Evolutionary conservation across 2,329 filamentous ascomycete species (phyloP).

Genomic region (Fusarium sp.): DNA sequence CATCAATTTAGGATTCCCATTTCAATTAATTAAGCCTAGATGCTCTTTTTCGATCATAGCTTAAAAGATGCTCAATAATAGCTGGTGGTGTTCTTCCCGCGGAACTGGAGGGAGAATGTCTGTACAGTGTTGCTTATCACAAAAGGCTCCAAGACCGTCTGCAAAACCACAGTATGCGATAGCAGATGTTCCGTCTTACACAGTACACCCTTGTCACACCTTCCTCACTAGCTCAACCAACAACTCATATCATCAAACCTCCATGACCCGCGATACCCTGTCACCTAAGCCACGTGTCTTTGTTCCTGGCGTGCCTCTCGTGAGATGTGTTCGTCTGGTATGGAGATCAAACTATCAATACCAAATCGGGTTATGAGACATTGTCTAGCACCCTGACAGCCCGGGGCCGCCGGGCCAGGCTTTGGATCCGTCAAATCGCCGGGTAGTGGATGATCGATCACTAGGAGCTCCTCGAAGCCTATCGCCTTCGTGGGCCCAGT

Average conservation of each 20-base stretch:
- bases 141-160: neutral
- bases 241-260: neutral
- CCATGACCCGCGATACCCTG: neutral
- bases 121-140: neutral
- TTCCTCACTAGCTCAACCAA: neutral
- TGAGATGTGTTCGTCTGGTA: constrained; percentile 2
- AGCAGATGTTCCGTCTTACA: neutral
- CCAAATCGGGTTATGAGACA: neutral
- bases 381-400: neutral
- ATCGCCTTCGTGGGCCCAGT: neutral
- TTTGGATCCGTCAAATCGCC: neutral
- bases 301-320: neutral
- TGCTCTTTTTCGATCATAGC: neutral
- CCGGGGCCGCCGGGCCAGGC: neutral
- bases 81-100: neutral
- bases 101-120: neutral
- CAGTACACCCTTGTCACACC: neutral
- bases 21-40: neutral
- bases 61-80: neutral
- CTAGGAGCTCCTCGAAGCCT: neutral
- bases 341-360: constrained; percentile 5
- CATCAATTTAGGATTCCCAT: neutral
- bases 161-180: neutral
- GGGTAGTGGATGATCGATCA: neutral
- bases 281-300: neutral